Conservation (phyloP, 2,329 filamentous ascomycete species). For the Immersiporthe knoxdaviesiana region DNA sequence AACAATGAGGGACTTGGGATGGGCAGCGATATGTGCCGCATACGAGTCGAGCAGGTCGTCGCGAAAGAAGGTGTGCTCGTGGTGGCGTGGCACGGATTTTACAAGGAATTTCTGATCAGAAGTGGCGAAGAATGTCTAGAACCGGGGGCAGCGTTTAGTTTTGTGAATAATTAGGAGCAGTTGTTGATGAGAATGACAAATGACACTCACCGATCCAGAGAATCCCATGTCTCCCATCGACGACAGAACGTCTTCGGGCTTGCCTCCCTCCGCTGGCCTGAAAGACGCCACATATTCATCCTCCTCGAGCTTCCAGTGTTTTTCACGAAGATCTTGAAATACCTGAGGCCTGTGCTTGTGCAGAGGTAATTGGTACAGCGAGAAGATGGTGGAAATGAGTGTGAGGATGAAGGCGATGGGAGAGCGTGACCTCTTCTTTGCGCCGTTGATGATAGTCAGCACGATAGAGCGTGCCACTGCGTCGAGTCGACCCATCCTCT, state of each 20-base stretch:
- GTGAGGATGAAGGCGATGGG: constrained; percentile 49
- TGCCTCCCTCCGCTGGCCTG: constrained; percentile 50
- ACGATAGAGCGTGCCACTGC: constrained; percentile 47
- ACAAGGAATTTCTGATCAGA: constrained; percentile 68
- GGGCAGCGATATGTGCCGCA: constrained; percentile 61
- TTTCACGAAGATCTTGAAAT: constrained; percentile 55
- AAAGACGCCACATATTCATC: constrained; percentile 46
- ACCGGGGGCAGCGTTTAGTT: too few species aligned
- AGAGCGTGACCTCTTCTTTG: constrained; percentile 35
- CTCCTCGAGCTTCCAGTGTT: constrained; percentile 42
- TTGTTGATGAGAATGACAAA: too few species aligned
- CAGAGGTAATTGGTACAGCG: constrained; percentile 53
- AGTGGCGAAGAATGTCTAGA: constrained; percentile 74
- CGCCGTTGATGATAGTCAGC: constrained; percentile 43
- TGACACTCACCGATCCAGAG: constrained; percentile 63
- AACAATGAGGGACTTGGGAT: constrained; percentile 66
- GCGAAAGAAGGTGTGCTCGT: constrained; percentile 72
- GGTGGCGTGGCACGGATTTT: constrained; percentile 70
- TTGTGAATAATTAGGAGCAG: too few species aligned
- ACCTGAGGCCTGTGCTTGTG: constrained; percentile 49
- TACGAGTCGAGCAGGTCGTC: constrained; percentile 69
- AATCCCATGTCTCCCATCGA: constrained; percentile 72
- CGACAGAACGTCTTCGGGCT: constrained; percentile 46
- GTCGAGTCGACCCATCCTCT: constrained; percentile 37
- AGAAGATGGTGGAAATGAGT: constrained; percentile 52